Base-by-base conservation (phyloP, 2,329 filamentous ascomycete genomes). In the Colletotrichum orbiculare region DNA sequence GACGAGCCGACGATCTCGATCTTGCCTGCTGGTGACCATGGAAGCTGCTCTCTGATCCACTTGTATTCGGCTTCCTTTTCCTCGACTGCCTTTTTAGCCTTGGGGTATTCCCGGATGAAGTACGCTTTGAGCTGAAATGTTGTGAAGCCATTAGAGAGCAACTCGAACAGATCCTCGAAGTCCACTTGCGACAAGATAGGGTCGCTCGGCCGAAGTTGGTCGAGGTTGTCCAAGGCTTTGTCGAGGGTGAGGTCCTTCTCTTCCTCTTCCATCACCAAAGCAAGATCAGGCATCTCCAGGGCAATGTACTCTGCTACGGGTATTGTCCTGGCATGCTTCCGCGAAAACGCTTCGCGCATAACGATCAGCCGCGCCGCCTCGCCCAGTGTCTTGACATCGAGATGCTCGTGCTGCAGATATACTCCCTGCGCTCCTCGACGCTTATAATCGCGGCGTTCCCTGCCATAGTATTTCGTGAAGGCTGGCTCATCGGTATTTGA, bases 141-240 rank as follows among this genome's bases (percentile, higher is more conserved):
- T 0, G 83, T 82, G 70, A 88, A 88, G 8, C 85, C 82, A 0
- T 76, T 67, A 11, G 73, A 50, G 6, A 87, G 74, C 4, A 70
- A 67, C 1, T 74, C 64, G 34, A 77, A 69, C 12, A 88, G 70
- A 11, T 75, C 73, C 4, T 76, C 71, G 57, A 85, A 86, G 7
- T 83, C 77, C 0, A 71, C 73, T 39, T 73, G 69, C 2, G 75
- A 70, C 5, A 87, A 60, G 8, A 77, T 69, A 33, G 76, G 76
- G 6, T 78, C 76, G 1, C 60, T 62, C 1, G 85, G 86, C 42
- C 78, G 78, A 39, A 88, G 70, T 59, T 81, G 80, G 38, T 86
- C 75, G 15, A 89, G 81, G 62, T 85, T 83, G 4, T 73, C 71
- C 53, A 77, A 71, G 2, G 81, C 73, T 46, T 85, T 80, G 15